These are phyloP conservation scores for Dicorynia guianensis DNA, from an alignment of 306 rosid species.

Conservation along the genomic window DNA sequence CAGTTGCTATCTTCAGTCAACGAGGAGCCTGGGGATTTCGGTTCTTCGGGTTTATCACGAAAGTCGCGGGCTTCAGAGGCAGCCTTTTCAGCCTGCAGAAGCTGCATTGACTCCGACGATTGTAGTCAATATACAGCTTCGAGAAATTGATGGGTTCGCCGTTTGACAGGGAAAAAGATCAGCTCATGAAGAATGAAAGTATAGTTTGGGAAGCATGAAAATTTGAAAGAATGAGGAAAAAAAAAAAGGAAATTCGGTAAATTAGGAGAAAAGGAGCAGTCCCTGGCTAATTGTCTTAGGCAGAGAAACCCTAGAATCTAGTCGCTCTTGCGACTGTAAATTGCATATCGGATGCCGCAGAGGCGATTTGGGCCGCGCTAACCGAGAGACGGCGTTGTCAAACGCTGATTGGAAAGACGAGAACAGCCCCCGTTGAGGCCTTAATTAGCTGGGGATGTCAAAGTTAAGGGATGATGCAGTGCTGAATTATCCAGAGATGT, in stretches of 20 bases:
- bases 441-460: conserved; percentile 18
- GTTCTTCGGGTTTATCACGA: conserved; percentile 37
- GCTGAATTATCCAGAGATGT: background rate
- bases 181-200: background rate
- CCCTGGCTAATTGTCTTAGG: conserved; percentile 1
- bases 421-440: background rate
- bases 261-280: conserved; percentile 32
- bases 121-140: background rate
- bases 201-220: conserved; percentile 29
- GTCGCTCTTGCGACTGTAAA: conserved; percentile 13
- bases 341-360: conserved; percentile 13
- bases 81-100: conserved; percentile 57
- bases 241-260: background rate
- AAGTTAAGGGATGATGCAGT: conserved; percentile 39
- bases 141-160: background rate
- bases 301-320: conserved; percentile 71
- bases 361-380: background rate
- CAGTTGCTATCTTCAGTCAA: conserved; percentile 28
- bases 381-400: conserved; percentile 1
- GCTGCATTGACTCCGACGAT: conserved; percentile 62
- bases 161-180: background rate
- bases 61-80: conserved; percentile 42
- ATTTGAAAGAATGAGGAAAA: conserved; percentile 20
- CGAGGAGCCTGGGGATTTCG: conserved; percentile 37
- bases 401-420: conserved; percentile 7